phyloP scores from a whole-genome alignment of 1,284 basidiomycete species.

The Inonotus hispidus region DNA sequence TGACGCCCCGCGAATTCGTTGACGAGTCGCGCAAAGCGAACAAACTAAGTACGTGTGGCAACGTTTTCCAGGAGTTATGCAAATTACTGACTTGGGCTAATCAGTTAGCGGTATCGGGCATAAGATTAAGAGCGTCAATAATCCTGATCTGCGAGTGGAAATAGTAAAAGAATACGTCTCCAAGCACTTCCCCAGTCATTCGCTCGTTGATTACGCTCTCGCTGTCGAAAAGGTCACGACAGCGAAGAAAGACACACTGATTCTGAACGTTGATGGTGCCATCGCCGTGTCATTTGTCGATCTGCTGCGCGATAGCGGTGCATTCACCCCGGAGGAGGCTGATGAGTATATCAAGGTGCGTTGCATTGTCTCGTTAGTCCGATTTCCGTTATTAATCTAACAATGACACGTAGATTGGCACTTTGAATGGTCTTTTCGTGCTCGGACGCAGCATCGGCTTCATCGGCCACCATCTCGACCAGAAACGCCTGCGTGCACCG shows the following conservation, averaged over 20 bases:
- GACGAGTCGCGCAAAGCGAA: slow-evolving; percentile 94
- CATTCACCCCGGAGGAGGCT: slow-evolving; percentile 94
- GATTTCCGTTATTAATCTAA: slow-evolving; percentile 8
- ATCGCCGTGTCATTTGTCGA: slow-evolving; percentile 99
- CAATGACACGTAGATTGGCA: slow-evolving; percentile 55
- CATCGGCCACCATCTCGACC: slow-evolving; percentile 92
- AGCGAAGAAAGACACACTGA: slow-evolving; percentile 95
- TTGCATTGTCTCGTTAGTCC: neutral
- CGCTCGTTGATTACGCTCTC: slow-evolving; percentile 94
- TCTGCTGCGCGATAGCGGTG: slow-evolving; percentile 87
- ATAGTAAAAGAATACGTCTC: slow-evolving; percentile 96
- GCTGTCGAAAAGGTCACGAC: slow-evolving; percentile 98
- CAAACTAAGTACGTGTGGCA: slow-evolving; percentile 73
- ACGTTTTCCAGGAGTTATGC: neutral
- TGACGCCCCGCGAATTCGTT: slow-evolving; percentile 96
- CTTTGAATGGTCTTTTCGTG: slow-evolving; percentile 95
- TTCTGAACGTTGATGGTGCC: slow-evolving; percentile 96
- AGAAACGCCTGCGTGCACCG: slow-evolving; percentile 89
- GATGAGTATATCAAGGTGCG: slow-evolving; percentile 90
- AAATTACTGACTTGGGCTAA: neutral
- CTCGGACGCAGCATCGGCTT: slow-evolving; percentile 97
- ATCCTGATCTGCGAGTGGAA: slow-evolving; percentile 95
- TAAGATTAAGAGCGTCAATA: slow-evolving; percentile 99
- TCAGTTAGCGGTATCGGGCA: slow-evolving; percentile 96
- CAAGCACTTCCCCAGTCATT: slow-evolving; percentile 94